phyloP scores from a whole-genome alignment of 108 stramenopile genomes.

The Nitzschia palea region DNA sequence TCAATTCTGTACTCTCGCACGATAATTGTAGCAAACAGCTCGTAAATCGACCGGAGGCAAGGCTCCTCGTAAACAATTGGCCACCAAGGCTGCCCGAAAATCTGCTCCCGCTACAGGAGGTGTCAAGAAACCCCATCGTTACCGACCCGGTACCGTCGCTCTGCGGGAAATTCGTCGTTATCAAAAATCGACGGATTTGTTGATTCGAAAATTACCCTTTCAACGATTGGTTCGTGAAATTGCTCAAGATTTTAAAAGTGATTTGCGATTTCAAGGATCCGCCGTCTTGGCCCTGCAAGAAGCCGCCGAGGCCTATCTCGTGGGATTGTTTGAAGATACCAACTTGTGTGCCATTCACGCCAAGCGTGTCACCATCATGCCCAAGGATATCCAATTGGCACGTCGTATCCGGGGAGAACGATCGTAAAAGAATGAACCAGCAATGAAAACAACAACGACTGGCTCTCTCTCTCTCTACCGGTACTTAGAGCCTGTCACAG shows the following conservation, averaged over 20 bases:
- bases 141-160: slow-evolving; percentile 86
- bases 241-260: slow-evolving; percentile 85
- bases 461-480: too few species aligned
- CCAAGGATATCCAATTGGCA: slow-evolving; percentile 63
- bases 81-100: slow-evolving; percentile 92
- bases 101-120: slow-evolving; percentile 85
- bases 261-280: slow-evolving; percentile 91
- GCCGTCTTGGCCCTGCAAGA: slow-evolving; percentile 93
- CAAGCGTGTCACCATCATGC: slow-evolving; percentile 94
- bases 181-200: slow-evolving; percentile 92
- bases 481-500: too few species aligned
- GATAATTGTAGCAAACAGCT: slow-evolving; percentile 95
- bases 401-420: slow-evolving; percentile 79
- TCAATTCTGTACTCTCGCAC: too few species aligned
- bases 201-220: slow-evolving; percentile 96
- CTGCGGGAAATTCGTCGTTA: slow-evolving; percentile 95
- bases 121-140: slow-evolving; percentile 87
- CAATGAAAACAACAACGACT: too few species aligned
- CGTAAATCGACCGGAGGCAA: slow-evolving; percentile 98
- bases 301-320: slow-evolving; percentile 86
- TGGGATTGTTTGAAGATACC: slow-evolving; percentile 91
- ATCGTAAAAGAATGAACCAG: too few species aligned
- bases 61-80: slow-evolving; percentile 93
- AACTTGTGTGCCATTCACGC: slow-evolving; percentile 95
- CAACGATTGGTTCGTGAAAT: slow-evolving; percentile 90